These are phyloP conservation scores for Melampsora americana DNA, from an alignment of 1,284 basidiomycete species.

Conservation along the genomic window DNA sequence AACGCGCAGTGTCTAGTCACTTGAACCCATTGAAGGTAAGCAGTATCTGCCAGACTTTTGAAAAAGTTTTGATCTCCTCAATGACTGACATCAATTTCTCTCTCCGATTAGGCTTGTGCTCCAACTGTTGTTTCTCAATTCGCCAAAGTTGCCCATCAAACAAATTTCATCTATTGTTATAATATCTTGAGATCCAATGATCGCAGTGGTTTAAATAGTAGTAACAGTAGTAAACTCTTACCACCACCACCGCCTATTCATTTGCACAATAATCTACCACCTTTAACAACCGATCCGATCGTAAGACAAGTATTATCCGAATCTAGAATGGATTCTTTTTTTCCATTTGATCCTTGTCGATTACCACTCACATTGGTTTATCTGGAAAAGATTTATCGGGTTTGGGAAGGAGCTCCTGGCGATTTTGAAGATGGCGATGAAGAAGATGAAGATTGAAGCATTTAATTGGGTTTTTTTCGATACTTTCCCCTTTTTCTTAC, in stretches of 20 bases:
- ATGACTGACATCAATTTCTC: neutral
- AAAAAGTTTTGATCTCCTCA: constrained; percentile 33
- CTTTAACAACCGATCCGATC: constrained; percentile 20
- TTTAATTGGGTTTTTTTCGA: too few relatives aligned
- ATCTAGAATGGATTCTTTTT: constrained; percentile 84
- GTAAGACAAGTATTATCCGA: constrained; percentile 53
- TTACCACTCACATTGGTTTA: constrained; percentile 62
- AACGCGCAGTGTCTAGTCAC: constrained; percentile 73
- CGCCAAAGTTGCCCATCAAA: constrained; percentile 84
- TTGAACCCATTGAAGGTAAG: constrained; percentile 84
- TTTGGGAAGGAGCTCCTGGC: constrained; percentile 56
- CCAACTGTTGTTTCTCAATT: constrained; percentile 88
- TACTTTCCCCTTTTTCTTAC: too few relatives aligned
- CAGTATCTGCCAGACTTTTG: neutral
- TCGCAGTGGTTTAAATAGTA: constrained; percentile 55
- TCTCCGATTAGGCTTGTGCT: constrained; percentile 69
- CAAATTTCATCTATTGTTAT: constrained; percentile 91
- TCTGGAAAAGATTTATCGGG: constrained; percentile 59
- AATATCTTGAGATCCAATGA: constrained; percentile 84
- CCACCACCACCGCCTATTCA: constrained; percentile 20
- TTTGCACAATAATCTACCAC: constrained; percentile 45
- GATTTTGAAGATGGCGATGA: constrained; percentile 56
- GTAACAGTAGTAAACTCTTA: constrained; percentile 19
- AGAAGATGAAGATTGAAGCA: constrained; percentile 29
- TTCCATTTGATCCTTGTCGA: constrained; percentile 97